Conservation (phyloP, 2,329 filamentous ascomycete species). For the Aspergillus phoenicis region DNA sequence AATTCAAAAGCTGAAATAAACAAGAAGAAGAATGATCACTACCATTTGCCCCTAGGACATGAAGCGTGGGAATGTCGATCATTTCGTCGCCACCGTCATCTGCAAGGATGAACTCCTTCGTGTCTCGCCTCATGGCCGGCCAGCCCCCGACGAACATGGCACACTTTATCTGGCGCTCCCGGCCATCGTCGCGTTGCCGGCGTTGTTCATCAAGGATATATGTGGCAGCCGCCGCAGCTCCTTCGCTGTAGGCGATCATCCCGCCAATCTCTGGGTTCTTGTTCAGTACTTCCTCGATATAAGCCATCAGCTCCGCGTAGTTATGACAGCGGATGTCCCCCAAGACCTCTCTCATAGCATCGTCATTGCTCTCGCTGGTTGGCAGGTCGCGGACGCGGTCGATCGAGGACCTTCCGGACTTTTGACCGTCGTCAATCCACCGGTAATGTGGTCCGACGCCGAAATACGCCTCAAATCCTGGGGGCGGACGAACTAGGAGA, state of each 20-base stretch:
- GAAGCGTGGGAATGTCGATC: neutral
- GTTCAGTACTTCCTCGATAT: slow-evolving; percentile 17
- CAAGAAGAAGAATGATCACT: neutral
- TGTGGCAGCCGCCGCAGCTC: slow-evolving; percentile 27
- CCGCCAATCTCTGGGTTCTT: slow-evolving; percentile 26
- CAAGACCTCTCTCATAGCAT: too few relatives aligned
- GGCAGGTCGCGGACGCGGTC: too few relatives aligned
- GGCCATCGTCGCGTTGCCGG: slow-evolving; percentile 16
- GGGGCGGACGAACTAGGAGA: too few relatives aligned
- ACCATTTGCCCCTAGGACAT: neutral
- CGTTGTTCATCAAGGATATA: slow-evolving; percentile 27
- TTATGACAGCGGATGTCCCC: too few relatives aligned
- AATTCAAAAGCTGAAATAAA: too few relatives aligned
- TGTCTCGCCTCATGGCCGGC: slow-evolving; percentile 17
- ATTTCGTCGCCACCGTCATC: neutral
- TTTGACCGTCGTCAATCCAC: too few relatives aligned
- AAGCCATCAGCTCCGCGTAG: too few relatives aligned
- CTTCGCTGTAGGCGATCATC: slow-evolving; percentile 31
- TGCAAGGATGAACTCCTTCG: neutral
- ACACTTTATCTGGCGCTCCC: slow-evolving; percentile 25
- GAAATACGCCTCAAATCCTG: too few relatives aligned
- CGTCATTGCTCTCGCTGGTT: too few relatives aligned
- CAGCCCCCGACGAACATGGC: slow-evolving; percentile 28
- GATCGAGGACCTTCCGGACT: too few relatives aligned
- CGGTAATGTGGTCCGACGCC: too few relatives aligned